Evolutionary conservation across 441 rosid species (phyloP).

Genomic region (Erodium texanum): DNA sequence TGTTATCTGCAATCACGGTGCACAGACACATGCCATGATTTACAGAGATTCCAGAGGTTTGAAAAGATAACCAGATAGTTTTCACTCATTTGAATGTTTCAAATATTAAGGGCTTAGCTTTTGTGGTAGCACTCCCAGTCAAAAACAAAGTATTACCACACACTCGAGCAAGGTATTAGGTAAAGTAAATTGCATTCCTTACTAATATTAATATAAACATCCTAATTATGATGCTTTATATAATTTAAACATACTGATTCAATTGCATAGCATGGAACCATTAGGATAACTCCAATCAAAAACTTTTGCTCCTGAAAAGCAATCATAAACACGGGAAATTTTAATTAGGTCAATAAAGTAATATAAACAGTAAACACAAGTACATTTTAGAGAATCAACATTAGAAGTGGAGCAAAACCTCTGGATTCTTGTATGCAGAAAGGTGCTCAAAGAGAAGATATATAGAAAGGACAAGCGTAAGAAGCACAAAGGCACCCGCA

Average conservation of each 20-base stretch:
- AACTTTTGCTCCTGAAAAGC: conserved; percentile 81
- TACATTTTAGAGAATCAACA: not conserved
- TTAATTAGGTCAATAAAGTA: not conserved
- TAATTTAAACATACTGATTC: conserved; percentile 62
- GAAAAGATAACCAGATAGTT: not conserved
- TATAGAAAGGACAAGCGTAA: conserved; percentile 62
- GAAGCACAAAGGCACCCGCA: conserved; percentile 50
- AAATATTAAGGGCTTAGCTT: not conserved
- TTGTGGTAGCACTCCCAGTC: not conserved
- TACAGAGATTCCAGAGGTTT: not conserved
- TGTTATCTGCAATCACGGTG: not conserved
- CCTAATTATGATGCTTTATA: not conserved
- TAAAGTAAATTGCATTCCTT: not conserved
- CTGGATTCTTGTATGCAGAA: conserved; percentile 93
- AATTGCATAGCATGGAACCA: conserved; percentile 94
- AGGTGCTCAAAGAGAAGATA: conserved; percentile 89
- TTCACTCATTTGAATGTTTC: not conserved
- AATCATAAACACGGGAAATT: conserved; percentile 10
- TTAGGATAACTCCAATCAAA: conserved; percentile 88
- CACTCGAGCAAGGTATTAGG: not conserved
- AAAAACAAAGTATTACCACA: not conserved
- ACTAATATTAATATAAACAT: not conserved
- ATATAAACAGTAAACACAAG: not conserved
- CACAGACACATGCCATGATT: not conserved
- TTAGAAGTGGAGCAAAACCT: conserved; percentile 36